phyloP scores from a whole-genome alignment of 129 eudicot genomes.

The Daucus carota region DH1_v3.0 NC_030383.2:62392501-62393000 shows the following conservation, averaged over 20 bases:
- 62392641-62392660: conserved; percentile 15
- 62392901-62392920: conserved; percentile 70
- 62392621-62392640: conserved; percentile 11
- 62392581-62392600: conserved; percentile 4
- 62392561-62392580: not conserved
- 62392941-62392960: conserved; percentile 58
- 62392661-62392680: conserved; percentile 24
- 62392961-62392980: conserved; percentile 60
- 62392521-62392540: not conserved
- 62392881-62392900: conserved; percentile 83
- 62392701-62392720: conserved; percentile 46
- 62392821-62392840: conserved; percentile 14
- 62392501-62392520: not conserved
- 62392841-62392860: conserved; percentile 28
- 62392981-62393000: conserved; percentile 69
- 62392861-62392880: conserved; percentile 38
- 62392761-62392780: conserved; percentile 23
- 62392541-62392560: not conserved
- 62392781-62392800: conserved; percentile 7
- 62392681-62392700: conserved; percentile 8
- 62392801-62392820: conserved; percentile 46
- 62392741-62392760: conserved; percentile 24
- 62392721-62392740: conserved; percentile 15
- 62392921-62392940: conserved; percentile 46
- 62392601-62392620: conserved; percentile 5